Base-by-base conservation (phyloP, 192 early-diverging fungal species). In the Umbelopsis ramanniana region DNA sequence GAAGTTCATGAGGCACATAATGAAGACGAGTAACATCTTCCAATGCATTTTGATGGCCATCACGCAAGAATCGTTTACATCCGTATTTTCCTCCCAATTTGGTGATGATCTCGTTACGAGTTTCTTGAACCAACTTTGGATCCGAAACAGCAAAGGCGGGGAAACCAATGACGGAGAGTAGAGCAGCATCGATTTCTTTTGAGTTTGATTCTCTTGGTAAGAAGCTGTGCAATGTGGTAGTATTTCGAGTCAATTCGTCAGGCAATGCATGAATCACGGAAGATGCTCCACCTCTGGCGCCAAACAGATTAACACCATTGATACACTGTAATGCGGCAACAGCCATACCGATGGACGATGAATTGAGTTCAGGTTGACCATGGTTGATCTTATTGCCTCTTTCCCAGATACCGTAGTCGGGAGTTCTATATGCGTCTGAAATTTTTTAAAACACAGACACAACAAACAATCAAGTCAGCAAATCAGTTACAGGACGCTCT, bases 331-430 rank as follows among this genome's bases (percentile, higher is more conserved):
- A 76, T 0, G 94, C 94, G 24, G 93, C 93, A 2, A 94, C 90
- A 11, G 87, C 94, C 91, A 96, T 96, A 57, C 94, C 94, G 48
- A 96, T 94, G 46, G 89, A 91, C 0, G 93, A 94, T 3, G 92
- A 94, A 74, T 96, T 96, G 73, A 96, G 74, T 78, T 96, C 94
- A 24, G 93, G 91, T 54, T 89, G 79, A 37, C 94, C 94, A 68
- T 94, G 92, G 82, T 96, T 96, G 50, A 88, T 87, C 79, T 96
- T 96, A 77, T 94, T 90, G 60, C 94, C 94, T 52, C 94, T 81
- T 67, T 96, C 94, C 94, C 94, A 96, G 53, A 94, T 90, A 57
- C 94, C 94, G 75, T 91, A 94, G 69, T 95, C 94, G 0, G 93
- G 93, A 8, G 93, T 94, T 73, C 92, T 88, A 74, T 93, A 94